Conservation (phyloP, 495 filamentous ascomycete genomes). For the Xylaria scruposa region DNA sequence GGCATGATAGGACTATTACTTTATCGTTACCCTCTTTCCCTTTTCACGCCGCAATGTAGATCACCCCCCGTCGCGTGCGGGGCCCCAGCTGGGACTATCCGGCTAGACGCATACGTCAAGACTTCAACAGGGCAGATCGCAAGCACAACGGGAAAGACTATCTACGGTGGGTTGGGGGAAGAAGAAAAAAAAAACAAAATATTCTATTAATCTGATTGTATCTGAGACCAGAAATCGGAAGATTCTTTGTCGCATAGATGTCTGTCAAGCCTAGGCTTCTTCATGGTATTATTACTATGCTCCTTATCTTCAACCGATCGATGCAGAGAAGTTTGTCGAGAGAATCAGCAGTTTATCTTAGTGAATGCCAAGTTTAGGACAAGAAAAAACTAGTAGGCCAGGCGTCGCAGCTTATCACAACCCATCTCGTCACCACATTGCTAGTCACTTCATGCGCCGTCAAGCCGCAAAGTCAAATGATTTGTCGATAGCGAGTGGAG, state of each 20-base stretch:
- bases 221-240: neutral
- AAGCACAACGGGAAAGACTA: neutral
- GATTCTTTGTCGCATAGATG: neutral
- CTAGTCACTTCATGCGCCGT: conserved; percentile 2
- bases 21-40: conserved; percentile 17
- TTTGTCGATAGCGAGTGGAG: conserved; percentile 19
- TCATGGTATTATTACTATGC: neutral
- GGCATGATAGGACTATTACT: conserved; percentile 11
- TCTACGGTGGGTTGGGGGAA: neutral
- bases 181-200: neutral
- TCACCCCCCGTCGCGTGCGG: conserved; percentile 7
- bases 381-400: neutral
- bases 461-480: conserved; percentile 4
- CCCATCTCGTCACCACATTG: neutral
- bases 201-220: too few relatives aligned
- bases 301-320: neutral
- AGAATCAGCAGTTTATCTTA: neutral
- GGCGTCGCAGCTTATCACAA: conserved; percentile 8
- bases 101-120: conserved; percentile 7
- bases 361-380: conserved; percentile 16
- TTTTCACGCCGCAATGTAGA: conserved; percentile 5
- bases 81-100: conserved; percentile 3
- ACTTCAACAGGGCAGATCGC: neutral
- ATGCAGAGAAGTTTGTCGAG: neutral
- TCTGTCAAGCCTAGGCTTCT: neutral